These are phyloP conservation scores for Ophiostoma sp. DNA, from an alignment of 2,329 filamentous ascomycete species.

Conservation along the genomic window DNA sequence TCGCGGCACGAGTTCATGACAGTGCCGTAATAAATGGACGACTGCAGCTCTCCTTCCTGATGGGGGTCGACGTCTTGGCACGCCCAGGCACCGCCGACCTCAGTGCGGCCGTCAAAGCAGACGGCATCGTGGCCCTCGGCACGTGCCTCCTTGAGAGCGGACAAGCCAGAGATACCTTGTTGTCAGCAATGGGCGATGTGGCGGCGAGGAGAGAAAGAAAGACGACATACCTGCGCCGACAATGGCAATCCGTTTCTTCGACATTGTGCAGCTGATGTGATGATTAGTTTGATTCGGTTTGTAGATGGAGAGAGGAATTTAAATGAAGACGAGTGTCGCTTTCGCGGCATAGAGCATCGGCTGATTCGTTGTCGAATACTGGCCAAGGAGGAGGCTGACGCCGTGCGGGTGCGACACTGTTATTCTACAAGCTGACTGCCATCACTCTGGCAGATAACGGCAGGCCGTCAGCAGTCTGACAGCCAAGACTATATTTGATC, in stretches of 20 bases:
- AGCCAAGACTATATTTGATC: not conserved
- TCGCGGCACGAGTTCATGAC: conserved; percentile 37
- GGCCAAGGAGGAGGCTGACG: not conserved
- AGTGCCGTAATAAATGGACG: conserved; percentile 33
- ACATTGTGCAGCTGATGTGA: not conserved
- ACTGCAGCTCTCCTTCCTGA: conserved; percentile 27
- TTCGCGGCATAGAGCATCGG: not conserved
- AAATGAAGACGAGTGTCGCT: too few species aligned
- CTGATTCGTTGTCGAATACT: not conserved
- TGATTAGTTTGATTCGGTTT: too few species aligned
- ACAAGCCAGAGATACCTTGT: conserved; percentile 15
- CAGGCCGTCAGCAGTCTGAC: not conserved
- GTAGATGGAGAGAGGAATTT: too few species aligned
- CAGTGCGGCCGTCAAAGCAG: conserved; percentile 34
- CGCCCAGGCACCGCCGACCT: conserved; percentile 38
- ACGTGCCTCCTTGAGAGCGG: conserved; percentile 37
- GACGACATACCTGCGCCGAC: not conserved
- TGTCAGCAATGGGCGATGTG: not conserved
- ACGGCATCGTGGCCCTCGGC: conserved; percentile 35
- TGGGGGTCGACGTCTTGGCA: conserved; percentile 30
- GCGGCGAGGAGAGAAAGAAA: not conserved
- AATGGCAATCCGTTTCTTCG: not conserved
- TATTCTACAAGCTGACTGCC: conserved; percentile 1
- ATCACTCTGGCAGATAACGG: not conserved
- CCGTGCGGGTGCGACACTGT: not conserved